phyloP scores from a whole-genome alignment of 2,329 filamentous ascomycete genomes.

The Fusarium ramigenum region DNA sequence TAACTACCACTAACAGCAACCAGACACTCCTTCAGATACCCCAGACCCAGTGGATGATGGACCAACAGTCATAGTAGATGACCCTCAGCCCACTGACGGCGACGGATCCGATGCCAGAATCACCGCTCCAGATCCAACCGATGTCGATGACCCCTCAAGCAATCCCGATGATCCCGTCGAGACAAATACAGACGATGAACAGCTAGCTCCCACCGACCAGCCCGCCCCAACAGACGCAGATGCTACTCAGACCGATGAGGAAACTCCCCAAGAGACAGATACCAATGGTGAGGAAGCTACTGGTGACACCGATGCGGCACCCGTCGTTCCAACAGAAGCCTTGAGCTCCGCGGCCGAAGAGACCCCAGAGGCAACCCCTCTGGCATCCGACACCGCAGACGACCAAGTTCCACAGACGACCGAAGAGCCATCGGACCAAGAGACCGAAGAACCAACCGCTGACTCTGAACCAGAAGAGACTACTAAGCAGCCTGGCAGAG shows the following conservation, averaged over 20 bases:
- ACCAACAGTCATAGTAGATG: neutral
- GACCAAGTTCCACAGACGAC: neutral
- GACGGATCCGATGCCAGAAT: neutral
- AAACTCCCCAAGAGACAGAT: neutral
- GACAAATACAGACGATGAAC: neutral
- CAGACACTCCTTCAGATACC: neutral
- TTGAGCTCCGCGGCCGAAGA: neutral
- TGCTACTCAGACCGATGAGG: neutral
- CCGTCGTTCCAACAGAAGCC: neutral
- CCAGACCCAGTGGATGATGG: neutral
- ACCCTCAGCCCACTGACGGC: neutral
- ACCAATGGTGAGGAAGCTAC: conserved; percentile 9
- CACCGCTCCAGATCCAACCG: neutral
- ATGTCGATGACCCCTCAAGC: neutral
- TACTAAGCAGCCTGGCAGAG: no score
- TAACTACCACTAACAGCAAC: neutral
- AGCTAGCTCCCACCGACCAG: neutral
- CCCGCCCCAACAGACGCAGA: neutral
- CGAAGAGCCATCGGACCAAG: neutral
- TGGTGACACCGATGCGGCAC: neutral
- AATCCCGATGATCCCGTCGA: neutral
- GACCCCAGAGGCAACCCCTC: neutral
- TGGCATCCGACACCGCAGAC: neutral
- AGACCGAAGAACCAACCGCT: neutral
- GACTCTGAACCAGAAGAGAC: neutral